Base-by-base conservation (phyloP, 805 yeast species). In the Candida rishiriensis region DNA sequence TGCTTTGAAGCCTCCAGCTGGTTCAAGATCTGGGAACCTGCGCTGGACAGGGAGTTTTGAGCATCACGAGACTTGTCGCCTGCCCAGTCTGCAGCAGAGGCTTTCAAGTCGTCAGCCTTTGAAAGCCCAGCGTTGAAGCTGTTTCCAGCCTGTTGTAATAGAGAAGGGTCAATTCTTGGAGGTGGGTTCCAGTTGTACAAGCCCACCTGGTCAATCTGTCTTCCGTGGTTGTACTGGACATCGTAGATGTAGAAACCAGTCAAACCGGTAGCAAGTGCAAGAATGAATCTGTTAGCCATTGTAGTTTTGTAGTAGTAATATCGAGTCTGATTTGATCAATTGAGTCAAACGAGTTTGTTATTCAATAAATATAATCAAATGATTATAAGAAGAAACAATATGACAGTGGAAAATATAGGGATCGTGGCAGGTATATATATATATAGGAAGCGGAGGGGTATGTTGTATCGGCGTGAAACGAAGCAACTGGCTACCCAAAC, bases 201-300 rank as follows among this genome's bases (percentile, higher is more conserved):
- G 1, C 63, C 63, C 13, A 55, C 26, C 29, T 53, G 51, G 17
- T 57, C 60, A 17, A 51, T 42, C 33, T 47, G 55, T 34, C 46
- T 49, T 14, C 64, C 62, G 17, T 58, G 54, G 36, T 60, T 53
- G 40, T 30, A 41, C 33, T 60, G 60, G 17, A 56, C 61, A 48
- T 60, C 61, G 30, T 57, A 52, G 33, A 59, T 45, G 42, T 59
- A 60, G 6, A 52, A 40, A 32, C 63, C 61, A 10, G 64, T 55
- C 8, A 56, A 51, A 18, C 63, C 63, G 11, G 62, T 53, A 13
- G 57, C 59, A 28, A 37, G 45, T 26, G 55, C 56, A 34, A 55
- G 40, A 17, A 52, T 29, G 13, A 49, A 37, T 44, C 40, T 53
- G 46, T 50, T 53, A 31, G 59, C 40, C 46, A 55, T 50, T 34